These are phyloP conservation scores for Acanthamoeba castellanii DNA, from an alignment of 208 protist species.

Conservation along the genomic window DNA sequence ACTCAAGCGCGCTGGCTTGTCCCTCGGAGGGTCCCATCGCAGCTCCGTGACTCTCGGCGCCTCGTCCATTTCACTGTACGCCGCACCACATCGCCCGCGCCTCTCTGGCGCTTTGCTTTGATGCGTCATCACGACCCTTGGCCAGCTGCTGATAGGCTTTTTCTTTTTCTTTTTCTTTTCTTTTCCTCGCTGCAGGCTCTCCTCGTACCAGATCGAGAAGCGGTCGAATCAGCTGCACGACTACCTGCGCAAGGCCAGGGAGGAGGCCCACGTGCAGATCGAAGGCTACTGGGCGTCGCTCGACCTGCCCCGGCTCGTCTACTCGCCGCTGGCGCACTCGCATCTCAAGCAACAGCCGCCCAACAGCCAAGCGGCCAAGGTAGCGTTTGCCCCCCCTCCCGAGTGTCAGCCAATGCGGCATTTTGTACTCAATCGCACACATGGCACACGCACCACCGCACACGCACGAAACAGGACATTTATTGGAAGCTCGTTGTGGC, in stretches of 20 bases:
- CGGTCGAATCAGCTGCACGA: slow-evolving; percentile 35
- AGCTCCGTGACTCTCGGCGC: background rate
- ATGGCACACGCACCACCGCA: background rate
- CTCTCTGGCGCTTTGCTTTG: no score
- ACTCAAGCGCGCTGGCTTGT: background rate
- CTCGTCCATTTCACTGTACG: slow-evolving; percentile 13
- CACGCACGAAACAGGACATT: background rate
- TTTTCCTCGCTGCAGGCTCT: background rate
- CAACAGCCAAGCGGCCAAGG: background rate
- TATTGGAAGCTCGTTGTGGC: slow-evolving; percentile 21
- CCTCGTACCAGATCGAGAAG: slow-evolving; percentile 2
- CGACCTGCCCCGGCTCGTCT: slow-evolving; percentile 6
- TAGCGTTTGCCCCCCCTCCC: background rate
- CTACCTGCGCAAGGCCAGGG: background rate
- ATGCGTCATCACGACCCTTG: background rate
- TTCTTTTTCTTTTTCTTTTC: background rate
- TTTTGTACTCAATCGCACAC: no score
- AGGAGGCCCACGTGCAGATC: slow-evolving; percentile 4
- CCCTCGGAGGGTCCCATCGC: background rate
- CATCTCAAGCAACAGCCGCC: background rate
- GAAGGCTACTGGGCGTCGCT: slow-evolving; percentile 28
- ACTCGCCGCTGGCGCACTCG: background rate
- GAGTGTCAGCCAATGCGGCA: background rate
- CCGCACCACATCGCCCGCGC: background rate
- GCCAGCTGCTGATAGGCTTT: background rate